Evolutionary conservation across 2,329 filamentous ascomycete species (phyloP).

Genomic region (Alternaria arborescens): DNA sequence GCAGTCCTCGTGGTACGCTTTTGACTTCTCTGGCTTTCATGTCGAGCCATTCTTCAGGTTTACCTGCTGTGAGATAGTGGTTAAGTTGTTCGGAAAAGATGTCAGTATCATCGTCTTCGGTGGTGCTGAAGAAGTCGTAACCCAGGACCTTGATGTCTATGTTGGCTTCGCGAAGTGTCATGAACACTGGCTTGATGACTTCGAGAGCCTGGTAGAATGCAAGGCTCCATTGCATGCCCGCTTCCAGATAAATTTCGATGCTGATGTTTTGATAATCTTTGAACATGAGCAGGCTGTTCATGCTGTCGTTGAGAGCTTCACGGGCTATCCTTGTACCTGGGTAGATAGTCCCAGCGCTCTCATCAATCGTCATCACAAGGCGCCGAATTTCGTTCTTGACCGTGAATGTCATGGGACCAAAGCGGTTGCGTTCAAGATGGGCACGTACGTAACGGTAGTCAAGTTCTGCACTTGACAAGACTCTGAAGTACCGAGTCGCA

Average conservation of each 20-base stretch:
- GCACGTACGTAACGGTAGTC: slow-evolving; percentile 10
- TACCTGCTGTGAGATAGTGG: slow-evolving; percentile 11
- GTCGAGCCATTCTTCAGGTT: slow-evolving; percentile 14
- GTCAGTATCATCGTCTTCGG: background rate
- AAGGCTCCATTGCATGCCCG: slow-evolving; percentile 1
- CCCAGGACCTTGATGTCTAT: slow-evolving; percentile 12
- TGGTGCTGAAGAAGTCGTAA: slow-evolving; percentile 16
- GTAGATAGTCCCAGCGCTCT: background rate
- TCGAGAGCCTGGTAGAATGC: slow-evolving; percentile 13
- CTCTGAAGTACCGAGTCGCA: slow-evolving; percentile 11
- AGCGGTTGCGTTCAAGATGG: slow-evolving; percentile 8
- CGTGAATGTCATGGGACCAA: slow-evolving; percentile 6
- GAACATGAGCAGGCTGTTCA: slow-evolving; percentile 16
- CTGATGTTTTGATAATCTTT: slow-evolving; percentile 1
- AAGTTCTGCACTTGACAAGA: slow-evolving; percentile 5
- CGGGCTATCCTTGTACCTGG: background rate
- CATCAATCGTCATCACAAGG: slow-evolving; percentile 6
- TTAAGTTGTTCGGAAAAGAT: slow-evolving; percentile 17
- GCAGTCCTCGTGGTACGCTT: background rate
- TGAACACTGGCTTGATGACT: slow-evolving; percentile 8
- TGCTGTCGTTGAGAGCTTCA: slow-evolving; percentile 4
- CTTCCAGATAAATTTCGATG: slow-evolving; percentile 10
- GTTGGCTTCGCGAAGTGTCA: slow-evolving; percentile 1
- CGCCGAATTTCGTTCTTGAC: slow-evolving; percentile 4
- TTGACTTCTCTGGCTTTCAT: slow-evolving; percentile 17